phyloP scores from a whole-genome alignment of 495 filamentous ascomycete species.

The Amorphotheca resinae region DNA sequence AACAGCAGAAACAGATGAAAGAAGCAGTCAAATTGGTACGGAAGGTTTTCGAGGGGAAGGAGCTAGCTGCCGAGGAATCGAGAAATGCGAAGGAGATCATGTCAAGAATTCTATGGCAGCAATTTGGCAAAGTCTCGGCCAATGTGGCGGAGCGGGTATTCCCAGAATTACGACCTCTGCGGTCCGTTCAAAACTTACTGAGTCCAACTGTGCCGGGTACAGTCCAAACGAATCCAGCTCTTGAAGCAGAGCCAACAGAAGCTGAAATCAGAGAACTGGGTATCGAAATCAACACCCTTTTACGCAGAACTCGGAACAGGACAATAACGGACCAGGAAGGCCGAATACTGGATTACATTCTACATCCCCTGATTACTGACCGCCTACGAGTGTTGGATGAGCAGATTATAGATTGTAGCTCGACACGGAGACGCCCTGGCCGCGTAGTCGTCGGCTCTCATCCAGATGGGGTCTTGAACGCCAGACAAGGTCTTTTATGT shows the following conservation, averaged over 20 bases:
- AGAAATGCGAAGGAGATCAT: not conserved
- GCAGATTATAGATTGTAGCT: not conserved
- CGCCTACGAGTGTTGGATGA: not conserved
- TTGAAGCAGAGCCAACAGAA: not conserved
- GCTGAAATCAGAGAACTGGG: conserved; percentile 1
- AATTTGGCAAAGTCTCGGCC: not conserved
- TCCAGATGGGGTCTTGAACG: not conserved
- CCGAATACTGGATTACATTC: conserved; percentile 1
- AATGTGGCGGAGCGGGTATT: not conserved
- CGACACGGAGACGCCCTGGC: not conserved
- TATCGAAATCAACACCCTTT: conserved; percentile 7
- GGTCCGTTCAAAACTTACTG: too few species aligned
- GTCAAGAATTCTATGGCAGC: not conserved
- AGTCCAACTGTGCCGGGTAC: not conserved
- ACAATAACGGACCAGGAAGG: not conserved
- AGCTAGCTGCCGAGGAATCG: not conserved
- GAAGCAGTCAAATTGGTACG: not conserved
- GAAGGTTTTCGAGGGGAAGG: not conserved
- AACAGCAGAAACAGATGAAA: not conserved
- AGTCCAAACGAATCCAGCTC: not conserved
- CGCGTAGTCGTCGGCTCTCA: not conserved
- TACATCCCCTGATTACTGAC: not conserved
- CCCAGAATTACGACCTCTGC: not conserved
- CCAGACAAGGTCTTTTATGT: not conserved
- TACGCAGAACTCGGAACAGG: not conserved